Evolutionary conservation across 768 basidiomycete genomes (phyloP).

Genomic region (Mycena albidolilacea): DNA sequence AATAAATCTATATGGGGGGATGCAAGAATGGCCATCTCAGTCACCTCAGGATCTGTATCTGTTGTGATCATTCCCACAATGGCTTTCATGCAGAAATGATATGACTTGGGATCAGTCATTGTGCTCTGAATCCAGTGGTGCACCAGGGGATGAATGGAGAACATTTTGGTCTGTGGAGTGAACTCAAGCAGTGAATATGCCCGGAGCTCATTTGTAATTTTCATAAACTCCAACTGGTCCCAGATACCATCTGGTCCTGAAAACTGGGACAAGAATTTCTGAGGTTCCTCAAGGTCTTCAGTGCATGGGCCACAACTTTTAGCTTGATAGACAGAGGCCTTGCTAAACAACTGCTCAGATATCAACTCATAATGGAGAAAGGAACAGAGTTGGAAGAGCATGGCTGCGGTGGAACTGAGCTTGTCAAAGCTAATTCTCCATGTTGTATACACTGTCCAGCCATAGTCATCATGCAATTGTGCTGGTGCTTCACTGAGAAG

Average conservation of each 20-base stretch:
- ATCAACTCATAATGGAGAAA: background rate
- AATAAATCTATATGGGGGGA: background rate
- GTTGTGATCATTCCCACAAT: background rate
- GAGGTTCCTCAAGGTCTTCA: background rate
- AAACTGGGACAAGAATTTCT: slow-evolving; percentile 4
- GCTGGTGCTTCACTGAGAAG: background rate
- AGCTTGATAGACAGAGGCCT: background rate
- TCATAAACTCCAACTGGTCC: background rate
- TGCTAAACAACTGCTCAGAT: background rate
- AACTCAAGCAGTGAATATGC: slow-evolving; percentile 9
- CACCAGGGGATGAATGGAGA: slow-evolving; percentile 13
- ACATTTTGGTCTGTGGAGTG: background rate
- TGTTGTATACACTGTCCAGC: background rate
- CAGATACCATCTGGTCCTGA: background rate
- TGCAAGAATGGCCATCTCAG: background rate
- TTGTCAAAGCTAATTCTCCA: background rate
- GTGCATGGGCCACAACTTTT: background rate
- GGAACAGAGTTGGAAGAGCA: background rate
- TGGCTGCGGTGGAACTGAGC: background rate
- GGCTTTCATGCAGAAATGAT: background rate
- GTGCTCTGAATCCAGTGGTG: background rate
- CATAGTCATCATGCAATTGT: slow-evolving; percentile 4
- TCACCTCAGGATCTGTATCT: background rate
- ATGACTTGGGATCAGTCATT: background rate
- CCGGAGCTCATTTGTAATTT: background rate